phyloP scores from a whole-genome alignment of 352 stramenopile genomes.

The Nothophytophthora sp. region DNA sequence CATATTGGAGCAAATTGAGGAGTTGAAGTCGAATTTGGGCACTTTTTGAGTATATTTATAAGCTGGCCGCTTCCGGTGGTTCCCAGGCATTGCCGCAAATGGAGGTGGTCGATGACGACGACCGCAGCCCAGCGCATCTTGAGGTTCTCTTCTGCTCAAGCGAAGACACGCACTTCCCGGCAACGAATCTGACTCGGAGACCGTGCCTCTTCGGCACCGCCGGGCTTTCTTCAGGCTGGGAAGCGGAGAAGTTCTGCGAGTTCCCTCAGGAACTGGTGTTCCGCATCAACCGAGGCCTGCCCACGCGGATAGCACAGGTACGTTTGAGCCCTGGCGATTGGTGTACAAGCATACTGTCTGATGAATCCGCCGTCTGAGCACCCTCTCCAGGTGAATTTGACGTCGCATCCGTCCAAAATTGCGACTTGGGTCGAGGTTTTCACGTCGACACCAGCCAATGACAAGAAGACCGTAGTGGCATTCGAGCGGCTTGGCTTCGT shows the following conservation, averaged over 20 bases:
- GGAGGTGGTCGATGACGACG: no score
- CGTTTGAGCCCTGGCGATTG: no score
- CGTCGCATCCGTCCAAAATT: slow-evolving; percentile 45
- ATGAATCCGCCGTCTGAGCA: not conserved
- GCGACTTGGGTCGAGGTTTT: slow-evolving; percentile 54
- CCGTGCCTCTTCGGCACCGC: not conserved
- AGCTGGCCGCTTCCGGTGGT: no score
- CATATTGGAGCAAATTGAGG: no score
- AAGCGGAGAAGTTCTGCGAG: slow-evolving; percentile 59
- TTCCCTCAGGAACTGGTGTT: slow-evolving; percentile 64
- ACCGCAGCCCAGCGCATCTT: slow-evolving; percentile 10
- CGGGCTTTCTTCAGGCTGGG: slow-evolving; percentile 23
- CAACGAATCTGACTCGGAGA: slow-evolving; percentile 9
- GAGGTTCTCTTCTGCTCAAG: slow-evolving; percentile 42
- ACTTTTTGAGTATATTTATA: no score
- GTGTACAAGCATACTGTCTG: not conserved
- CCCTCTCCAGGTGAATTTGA: slow-evolving; percentile 23
- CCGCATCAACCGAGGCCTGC: slow-evolving; percentile 31
- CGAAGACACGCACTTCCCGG: slow-evolving; percentile 26
- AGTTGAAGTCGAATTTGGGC: no score
- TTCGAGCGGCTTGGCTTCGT: slow-evolving; percentile 54
- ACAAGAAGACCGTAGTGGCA: slow-evolving; percentile 6
- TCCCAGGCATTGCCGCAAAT: no score
- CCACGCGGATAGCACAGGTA: slow-evolving; percentile 16
- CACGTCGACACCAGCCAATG: slow-evolving; percentile 3